Evolutionary conservation across 192 early-diverging fungal species (phyloP).

Genomic region (Mortierella claussenii): DNA sequence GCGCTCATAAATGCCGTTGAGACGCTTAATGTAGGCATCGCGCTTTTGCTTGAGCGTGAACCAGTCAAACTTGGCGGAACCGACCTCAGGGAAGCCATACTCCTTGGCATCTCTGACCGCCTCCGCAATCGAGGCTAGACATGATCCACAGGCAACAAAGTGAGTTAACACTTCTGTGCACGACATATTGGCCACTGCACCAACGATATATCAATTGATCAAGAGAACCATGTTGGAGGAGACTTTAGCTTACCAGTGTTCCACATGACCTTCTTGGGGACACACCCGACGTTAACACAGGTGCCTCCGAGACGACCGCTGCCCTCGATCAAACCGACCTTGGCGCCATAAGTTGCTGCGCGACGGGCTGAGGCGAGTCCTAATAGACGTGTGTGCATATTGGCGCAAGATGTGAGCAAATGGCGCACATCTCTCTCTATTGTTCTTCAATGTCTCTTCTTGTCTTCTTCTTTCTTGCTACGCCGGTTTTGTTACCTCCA

Average conservation of each 20-base stretch:
- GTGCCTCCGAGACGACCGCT: slow-evolving; percentile 83
- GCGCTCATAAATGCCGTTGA: slow-evolving; percentile 96
- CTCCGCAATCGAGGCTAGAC: slow-evolving; percentile 82
- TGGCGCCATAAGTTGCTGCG: slow-evolving; percentile 90
- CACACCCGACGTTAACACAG: slow-evolving; percentile 96
- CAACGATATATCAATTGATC: no score
- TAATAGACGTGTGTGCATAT: no score
- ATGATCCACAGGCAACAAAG: not conserved
- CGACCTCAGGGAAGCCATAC: slow-evolving; percentile 86
- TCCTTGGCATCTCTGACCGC: slow-evolving; percentile 87
- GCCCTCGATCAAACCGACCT: slow-evolving; percentile 89
- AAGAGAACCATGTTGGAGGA: no score
- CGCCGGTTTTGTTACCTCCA: slow-evolving; percentile 52
- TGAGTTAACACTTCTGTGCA: no score
- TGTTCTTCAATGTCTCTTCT: no score
- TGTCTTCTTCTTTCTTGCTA: not conserved
- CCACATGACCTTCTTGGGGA: slow-evolving; percentile 96
- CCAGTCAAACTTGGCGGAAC: slow-evolving; percentile 78
- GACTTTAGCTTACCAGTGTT: slow-evolving; percentile 73
- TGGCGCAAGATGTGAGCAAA: no score
- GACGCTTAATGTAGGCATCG: slow-evolving; percentile 95
- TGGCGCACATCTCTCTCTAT: no score
- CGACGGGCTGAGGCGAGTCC: slow-evolving; percentile 94
- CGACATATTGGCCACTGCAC: no score
- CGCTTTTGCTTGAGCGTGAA: slow-evolving; percentile 85